phyloP scores from a whole-genome alignment of 2,329 filamentous ascomycete species.

The Xenoacremonium recifei region DNA sequence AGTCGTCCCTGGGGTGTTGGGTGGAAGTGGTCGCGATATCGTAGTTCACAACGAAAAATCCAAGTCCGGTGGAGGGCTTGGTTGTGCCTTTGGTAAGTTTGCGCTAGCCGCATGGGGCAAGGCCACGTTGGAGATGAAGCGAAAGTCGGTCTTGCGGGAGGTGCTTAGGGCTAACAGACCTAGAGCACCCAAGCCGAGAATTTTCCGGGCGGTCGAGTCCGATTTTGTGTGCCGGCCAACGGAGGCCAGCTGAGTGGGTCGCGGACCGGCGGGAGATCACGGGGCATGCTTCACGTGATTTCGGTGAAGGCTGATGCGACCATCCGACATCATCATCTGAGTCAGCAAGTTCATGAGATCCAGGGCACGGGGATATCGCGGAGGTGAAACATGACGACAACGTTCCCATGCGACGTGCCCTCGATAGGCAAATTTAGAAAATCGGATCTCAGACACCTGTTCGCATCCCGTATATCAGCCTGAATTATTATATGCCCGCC shows the following conservation, averaged over 20 bases:
- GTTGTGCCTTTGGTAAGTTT: constrained; percentile 36
- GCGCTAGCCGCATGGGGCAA: constrained; percentile 34
- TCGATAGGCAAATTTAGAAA: too few species aligned
- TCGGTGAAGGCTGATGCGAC: background rate
- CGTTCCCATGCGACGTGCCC: too few species aligned
- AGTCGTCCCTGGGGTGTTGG: constrained; percentile 39
- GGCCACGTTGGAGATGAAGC: constrained; percentile 30
- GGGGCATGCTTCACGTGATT: background rate
- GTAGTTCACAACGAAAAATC: constrained; percentile 39
- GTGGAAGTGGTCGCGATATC: constrained; percentile 41
- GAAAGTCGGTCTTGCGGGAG: constrained; percentile 31
- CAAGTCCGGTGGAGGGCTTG: constrained; percentile 37
- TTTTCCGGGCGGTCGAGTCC: constrained; percentile 23
- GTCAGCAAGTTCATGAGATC: too few species aligned
- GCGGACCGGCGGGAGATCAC: background rate
- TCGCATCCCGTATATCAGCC: background rate
- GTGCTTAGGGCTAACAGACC: constrained; percentile 43
- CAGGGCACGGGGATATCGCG: too few species aligned
- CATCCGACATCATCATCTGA: background rate
- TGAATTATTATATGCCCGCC: background rate
- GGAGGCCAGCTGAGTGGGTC: background rate
- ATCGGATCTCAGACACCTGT: background rate
- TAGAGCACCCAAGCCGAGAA: constrained; percentile 29
- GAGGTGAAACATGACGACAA: too few species aligned
- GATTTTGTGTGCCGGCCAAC: background rate